phyloP scores from a whole-genome alignment of 148 eudicot species.

The Dysphania ambrosioides region DNA sequence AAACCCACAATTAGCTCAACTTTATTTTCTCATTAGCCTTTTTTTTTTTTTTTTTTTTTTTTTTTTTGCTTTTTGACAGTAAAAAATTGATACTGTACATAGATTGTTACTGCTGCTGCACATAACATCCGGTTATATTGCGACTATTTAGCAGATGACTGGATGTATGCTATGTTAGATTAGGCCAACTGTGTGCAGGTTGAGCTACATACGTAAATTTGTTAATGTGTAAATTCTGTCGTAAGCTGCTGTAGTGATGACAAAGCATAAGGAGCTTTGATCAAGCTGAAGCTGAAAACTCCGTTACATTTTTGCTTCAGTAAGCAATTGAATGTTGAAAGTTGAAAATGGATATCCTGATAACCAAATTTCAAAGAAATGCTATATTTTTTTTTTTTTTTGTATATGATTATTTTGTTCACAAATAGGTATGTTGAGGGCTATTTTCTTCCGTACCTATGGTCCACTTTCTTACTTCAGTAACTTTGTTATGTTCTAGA shows the following conservation, averaged over 20 bases:
- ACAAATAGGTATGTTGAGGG: neutral
- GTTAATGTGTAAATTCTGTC: slow-evolving; percentile 23
- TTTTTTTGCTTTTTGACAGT: slow-evolving; percentile 13
- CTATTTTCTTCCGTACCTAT: neutral
- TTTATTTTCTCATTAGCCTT: neutral
- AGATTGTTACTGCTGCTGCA: slow-evolving; percentile 26
- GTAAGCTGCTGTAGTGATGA: slow-evolving; percentile 8
- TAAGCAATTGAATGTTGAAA: neutral
- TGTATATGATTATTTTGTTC: neutral
- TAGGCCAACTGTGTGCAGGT: slow-evolving; percentile 23
- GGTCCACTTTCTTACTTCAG: neutral
- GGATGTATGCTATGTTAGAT: slow-evolving; percentile 29
- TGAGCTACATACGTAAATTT: slow-evolving; percentile 18
- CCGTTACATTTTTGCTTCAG: neutral
- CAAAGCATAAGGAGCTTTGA: slow-evolving; percentile 14
- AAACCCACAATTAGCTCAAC: slow-evolving; percentile 14
- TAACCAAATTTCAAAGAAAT: too few species aligned
- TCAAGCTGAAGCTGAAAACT: slow-evolving; percentile 1
- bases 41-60: neutral
- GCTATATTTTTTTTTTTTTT: too few species aligned
- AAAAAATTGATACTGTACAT: slow-evolving; percentile 42
- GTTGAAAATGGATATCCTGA: neutral
- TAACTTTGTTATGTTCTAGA: neutral
- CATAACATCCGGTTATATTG: slow-evolving; percentile 40
- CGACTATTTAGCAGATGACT: slow-evolving; percentile 50